phyloP scores from a whole-genome alignment of 352 stramenopile genomes.

The Phytophthora rubi region DNA sequence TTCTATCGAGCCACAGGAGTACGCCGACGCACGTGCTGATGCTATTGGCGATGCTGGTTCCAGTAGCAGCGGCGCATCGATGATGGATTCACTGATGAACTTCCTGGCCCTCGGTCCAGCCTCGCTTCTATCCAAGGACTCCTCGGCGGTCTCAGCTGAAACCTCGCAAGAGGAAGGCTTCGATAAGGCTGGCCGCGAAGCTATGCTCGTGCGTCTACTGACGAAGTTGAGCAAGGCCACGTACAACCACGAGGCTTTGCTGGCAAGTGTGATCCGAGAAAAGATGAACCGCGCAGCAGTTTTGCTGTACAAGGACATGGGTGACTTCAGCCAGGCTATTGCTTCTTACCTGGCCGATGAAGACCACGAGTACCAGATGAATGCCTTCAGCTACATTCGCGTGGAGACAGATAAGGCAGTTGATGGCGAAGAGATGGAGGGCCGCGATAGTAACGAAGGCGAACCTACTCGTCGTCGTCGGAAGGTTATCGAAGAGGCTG shows the following conservation, averaged over 20 bases:
- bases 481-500: slow-evolving; percentile 80
- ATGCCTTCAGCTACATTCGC: slow-evolving; percentile 87
- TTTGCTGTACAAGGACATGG: slow-evolving; percentile 82
- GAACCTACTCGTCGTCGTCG: slow-evolving; percentile 49
- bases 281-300: slow-evolving; percentile 87
- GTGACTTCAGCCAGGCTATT: slow-evolving; percentile 76
- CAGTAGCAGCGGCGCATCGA: slow-evolving; percentile 53
- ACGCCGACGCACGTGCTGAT: slow-evolving; percentile 70
- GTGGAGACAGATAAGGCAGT: slow-evolving; percentile 60
- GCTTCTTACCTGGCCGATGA: slow-evolving; percentile 83
- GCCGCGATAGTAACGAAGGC: slow-evolving; percentile 42
- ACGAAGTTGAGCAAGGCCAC: slow-evolving; percentile 84
- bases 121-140: slow-evolving; percentile 56
- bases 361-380: slow-evolving; percentile 84
- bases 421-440: slow-evolving; percentile 46
- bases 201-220: slow-evolving; percentile 86
- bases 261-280: slow-evolving; percentile 75
- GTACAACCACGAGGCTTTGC: slow-evolving; percentile 78
- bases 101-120: slow-evolving; percentile 82
- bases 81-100: slow-evolving; percentile 92
- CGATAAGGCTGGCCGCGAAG: slow-evolving; percentile 79
- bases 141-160: slow-evolving; percentile 46
- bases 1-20: slow-evolving; percentile 84
- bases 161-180: slow-evolving; percentile 86
- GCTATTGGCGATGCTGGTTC: slow-evolving; percentile 56